These are phyloP conservation scores for Talaromyces adpressus DNA, from an alignment of 495 filamentous ascomycete genomes.

Conservation along the genomic window DNA sequence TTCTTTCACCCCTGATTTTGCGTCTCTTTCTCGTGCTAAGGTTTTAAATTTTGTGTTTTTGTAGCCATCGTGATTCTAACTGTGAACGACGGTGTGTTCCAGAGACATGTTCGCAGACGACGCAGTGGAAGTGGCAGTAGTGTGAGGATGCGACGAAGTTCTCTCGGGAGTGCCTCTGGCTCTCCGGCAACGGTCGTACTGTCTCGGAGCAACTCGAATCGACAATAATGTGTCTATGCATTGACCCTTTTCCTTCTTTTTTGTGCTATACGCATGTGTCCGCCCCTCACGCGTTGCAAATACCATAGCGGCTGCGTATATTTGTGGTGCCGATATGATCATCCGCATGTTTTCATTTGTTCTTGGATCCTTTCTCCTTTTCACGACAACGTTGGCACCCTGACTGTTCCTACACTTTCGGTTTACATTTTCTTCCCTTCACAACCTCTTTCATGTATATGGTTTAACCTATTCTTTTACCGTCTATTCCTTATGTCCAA, in stretches of 20 bases:
- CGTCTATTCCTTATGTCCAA: slow-evolving; percentile 6
- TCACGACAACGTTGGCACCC: slow-evolving; percentile 1
- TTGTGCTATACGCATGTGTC: slow-evolving; percentile 19
- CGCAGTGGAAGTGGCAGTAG: slow-evolving; percentile 42
- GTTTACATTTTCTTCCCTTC: slow-evolving; percentile 8
- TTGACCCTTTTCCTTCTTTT: slow-evolving; percentile 11
- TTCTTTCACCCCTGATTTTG: slow-evolving; percentile 11
- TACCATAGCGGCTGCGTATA: slow-evolving; percentile 37
- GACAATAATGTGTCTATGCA: slow-evolving; percentile 18
- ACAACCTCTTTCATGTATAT: slow-evolving; percentile 40
- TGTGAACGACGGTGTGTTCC: slow-evolving; percentile 42
- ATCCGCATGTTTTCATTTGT: slow-evolving; percentile 19
- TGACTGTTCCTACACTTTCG: background rate
- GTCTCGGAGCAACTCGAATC: slow-evolving; percentile 43
- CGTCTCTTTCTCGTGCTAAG: slow-evolving; percentile 38
- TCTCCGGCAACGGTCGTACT: slow-evolving; percentile 33
- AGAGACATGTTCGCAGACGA: slow-evolving; percentile 40
- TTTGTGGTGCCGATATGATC: slow-evolving; percentile 17
- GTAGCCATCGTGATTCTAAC: slow-evolving; percentile 47
- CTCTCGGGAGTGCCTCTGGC: slow-evolving; percentile 20
- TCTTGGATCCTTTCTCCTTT: background rate
- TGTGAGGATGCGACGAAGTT: slow-evolving; percentile 37
- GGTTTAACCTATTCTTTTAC: slow-evolving; percentile 33
- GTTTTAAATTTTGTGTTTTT: slow-evolving; percentile 23
- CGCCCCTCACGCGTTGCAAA: slow-evolving; percentile 25